Base-by-base conservation (phyloP, 2,329 filamentous ascomycete genomes). In the Polychaeton citri region DNA sequence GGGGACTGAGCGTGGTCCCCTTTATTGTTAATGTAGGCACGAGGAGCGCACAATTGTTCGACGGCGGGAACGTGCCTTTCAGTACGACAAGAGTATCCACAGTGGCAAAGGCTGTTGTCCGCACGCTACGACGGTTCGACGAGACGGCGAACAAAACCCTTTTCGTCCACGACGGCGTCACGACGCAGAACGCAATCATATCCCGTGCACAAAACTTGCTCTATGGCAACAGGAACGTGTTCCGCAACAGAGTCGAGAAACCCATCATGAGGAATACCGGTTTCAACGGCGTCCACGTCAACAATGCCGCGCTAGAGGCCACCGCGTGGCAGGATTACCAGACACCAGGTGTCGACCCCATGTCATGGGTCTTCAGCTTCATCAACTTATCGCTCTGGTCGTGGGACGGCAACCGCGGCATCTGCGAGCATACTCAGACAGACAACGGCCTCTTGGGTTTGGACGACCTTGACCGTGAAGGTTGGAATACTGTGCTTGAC, bases 111-210 rank as follows among this genome's bases (percentile, higher is more conserved):
- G 51, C 50, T 9, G 48, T 55, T 8, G 36, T 45, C 7, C 46
- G 47, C 2, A 40, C 52, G 13, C 43, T 59, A 17, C 32, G 41
- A n/a, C 31, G 53, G 17, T 44, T 38, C 12, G 44, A 41, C 16
- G 33, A 54, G 38, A 58, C 53, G 1, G 44, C 33, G 15, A 53
- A 57, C 35, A 46, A 48, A 19, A 35, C 43, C 15, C 40, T 59
- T n/a, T 53, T 57, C 30, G 37, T 57, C 30, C 53, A 57, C 12
- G 46, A 43, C 19, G 43, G 44, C 6, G 38, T 49, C 1, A 36
- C 49, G 10, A 53, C 55, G 17, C 54, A 59, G 42, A 59, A 59
- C 21, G 36, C 50, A 33, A 36, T 58, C 16, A 38, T 57, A 10
- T 36, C 39, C 18, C 12, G n/a, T 2, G 31, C 32, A 8, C 13